Base-by-base conservation (phyloP, 768 basidiomycete genomes). In the Suillus tomentosus region DNA sequence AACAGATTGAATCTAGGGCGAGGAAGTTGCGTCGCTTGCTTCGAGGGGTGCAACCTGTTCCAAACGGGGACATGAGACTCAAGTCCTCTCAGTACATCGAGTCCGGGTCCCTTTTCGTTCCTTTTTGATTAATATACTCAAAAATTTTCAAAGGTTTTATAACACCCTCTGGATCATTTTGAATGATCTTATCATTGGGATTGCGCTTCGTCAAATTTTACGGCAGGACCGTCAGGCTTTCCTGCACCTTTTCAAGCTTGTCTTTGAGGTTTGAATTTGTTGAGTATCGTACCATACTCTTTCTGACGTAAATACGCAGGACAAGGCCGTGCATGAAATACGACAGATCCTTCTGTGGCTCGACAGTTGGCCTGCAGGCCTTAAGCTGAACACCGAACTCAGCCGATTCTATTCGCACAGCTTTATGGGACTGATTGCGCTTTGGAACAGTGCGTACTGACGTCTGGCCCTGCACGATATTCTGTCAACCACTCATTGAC, bases 311-410 rank as follows among this genome's bases (percentile, higher is more conserved):
- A 40, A 67, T 55, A 22, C 15, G 22, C 17, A 43, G 53, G 62
- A 47, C 40, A 77, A 74, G 65, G 66, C 36, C 64, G 73, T 73
- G 45, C 36, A 71, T 63, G 76, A 78, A 56, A 73, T 90, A 10
- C 82, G 84, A 50, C 76, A 78, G 17, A 80, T 83, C 0, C 79
- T 98, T 2, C 69, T 81, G 1, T 98, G 95, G 96, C 82, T 99
- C 14, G 91, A 97, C 73, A 87, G 91, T 65, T 99, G 96, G 96
- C 96, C 96, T 0, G 95, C 89, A 2, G 96, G 97, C 1, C 78
- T 99, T 47, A 99, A 99, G 76, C 87, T 99, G 60, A 99, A 99
- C 71, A 93, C 94, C 0, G 93, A 98, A 69, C 83, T 99, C n/a
- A 93, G 94, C 68, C 80, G 82, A 31, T 91, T 97, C 72, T 91